Evolutionary conservation across 1,284 basidiomycete species (phyloP).

Genomic region (Porogramme epimiltina): DNA sequence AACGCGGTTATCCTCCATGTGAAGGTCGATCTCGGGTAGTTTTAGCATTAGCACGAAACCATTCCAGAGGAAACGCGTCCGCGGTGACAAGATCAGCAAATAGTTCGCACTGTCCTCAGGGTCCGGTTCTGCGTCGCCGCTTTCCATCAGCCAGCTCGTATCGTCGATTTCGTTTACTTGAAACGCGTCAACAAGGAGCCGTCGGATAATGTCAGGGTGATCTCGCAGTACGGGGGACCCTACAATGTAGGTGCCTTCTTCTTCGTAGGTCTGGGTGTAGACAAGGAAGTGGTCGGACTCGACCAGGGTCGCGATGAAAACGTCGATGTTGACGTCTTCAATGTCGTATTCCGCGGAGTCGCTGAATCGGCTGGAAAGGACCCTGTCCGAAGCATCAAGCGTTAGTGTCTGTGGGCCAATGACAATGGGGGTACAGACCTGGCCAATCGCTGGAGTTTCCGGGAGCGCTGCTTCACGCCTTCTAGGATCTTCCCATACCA

Average conservation of each 20-base stretch:
- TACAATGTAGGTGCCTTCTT: conserved; percentile 92
- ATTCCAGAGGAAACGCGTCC: conserved; percentile 91
- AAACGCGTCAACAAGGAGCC: conserved; percentile 87
- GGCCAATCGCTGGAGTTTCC: conserved; percentile 93
- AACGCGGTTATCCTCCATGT: conserved; percentile 81
- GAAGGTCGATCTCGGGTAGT: conserved; percentile 74
- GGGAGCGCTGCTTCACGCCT: conserved; percentile 88
- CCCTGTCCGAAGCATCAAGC: no score
- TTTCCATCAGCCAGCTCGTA: conserved; percentile 54
- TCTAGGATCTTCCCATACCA: conserved; percentile 97
- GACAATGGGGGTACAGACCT: conserved; percentile 54
- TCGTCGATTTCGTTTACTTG: conserved; percentile 67
- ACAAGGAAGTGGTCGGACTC: conserved; percentile 94
- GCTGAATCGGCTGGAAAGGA: conserved; percentile 85
- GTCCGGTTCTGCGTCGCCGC: conserved; percentile 50
- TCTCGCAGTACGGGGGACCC: conserved; percentile 85
- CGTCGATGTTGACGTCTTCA: conserved; percentile 75
- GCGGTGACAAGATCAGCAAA: conserved; percentile 86
- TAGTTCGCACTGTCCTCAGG: conserved; percentile 68
- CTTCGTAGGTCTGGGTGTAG: conserved; percentile 88
- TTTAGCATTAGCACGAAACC: conserved; percentile 82
- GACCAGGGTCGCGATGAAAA: conserved; percentile 81
- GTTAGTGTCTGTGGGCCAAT: conserved; percentile 4
- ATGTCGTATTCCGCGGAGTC: conserved; percentile 95
- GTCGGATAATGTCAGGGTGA: conserved; percentile 79